Conservation (phyloP, 768 basidiomycete genomes). For the Symmetrospora coprosmae region DNA sequence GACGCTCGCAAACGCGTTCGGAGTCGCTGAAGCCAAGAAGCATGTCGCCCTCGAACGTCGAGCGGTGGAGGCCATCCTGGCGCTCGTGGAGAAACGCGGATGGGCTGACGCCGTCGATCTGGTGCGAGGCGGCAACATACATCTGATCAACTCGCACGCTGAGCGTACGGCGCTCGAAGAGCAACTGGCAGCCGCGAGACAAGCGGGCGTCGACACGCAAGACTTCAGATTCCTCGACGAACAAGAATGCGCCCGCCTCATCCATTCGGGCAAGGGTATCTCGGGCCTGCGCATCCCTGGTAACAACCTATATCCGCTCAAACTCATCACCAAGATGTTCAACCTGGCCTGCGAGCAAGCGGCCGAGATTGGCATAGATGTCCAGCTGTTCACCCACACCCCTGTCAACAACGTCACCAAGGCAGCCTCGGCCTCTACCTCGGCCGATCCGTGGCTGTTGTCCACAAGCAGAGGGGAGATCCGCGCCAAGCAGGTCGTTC, state of each 20-base stretch:
- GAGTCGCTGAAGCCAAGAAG: conserved; percentile 47
- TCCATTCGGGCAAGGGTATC: conserved; percentile 40
- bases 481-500: conserved; percentile 52
- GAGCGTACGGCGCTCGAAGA: conserved; percentile 39
- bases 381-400: conserved; percentile 58
- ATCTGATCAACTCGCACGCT: conserved; percentile 43
- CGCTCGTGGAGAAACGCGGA: conserved; percentile 42
- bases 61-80: conserved; percentile 44
- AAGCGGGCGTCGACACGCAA: conserved; percentile 44
- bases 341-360: conserved; percentile 13
- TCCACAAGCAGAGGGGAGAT: conserved; percentile 55
- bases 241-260: conserved; percentile 40
- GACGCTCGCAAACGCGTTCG: conserved; percentile 39
- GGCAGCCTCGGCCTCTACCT: conserved; percentile 16
- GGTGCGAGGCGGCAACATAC: conserved; percentile 46
- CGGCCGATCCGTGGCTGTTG: conserved; percentile 43
- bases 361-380: conserved; percentile 23
- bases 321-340: conserved; percentile 33
- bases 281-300: conserved; percentile 46
- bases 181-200: conserved; percentile 47
- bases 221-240: conserved; percentile 43
- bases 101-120: conserved; percentile 49
- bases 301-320: conserved; percentile 64
- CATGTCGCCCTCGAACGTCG: conserved; percentile 49
- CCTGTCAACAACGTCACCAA: conserved; percentile 46